Base-by-base conservation (phyloP, 306 rosid species). In the Vigna angularis region DNA sequence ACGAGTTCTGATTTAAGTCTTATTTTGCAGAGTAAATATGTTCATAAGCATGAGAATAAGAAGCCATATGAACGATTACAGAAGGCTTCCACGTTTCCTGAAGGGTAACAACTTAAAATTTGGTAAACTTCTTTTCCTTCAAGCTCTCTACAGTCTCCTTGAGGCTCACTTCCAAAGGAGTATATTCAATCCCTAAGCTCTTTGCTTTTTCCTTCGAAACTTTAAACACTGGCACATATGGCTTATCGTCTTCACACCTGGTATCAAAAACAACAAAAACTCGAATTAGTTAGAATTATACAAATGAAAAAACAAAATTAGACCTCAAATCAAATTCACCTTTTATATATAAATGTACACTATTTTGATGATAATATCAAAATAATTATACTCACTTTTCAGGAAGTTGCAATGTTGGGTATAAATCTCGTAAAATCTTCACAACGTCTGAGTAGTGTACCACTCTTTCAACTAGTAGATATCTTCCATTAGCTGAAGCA, bases 61-160 rank as follows among this genome's bases (percentile, higher is more conserved):
- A 61, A 71, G 34, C 64, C 38, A 51, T 40, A 38, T n/a, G 62
- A 18, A 36, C 65, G 64, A 58, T 66, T 28, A 22, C 62, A 61
- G 48, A 68, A 34, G 72, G 26, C 11, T 79, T 16, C 44, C 0
- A 36, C 7, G 16, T 22, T 52, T 26, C 36, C 4, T 4, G 6
- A 32, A 32, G 36, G 36, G 36, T 32, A 32, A 32, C 36, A 32
- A 32, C 38, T 32, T 34, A 34, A 34, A 34, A 34, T 34, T 34
- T 34, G 38, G 7, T 5, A 5, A 34, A 34, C 6, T 82, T 82
- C 85, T 79, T 89, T 89, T 84, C 87, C 84, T 81, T 89, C 85
- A 91, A 70, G 79, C 90, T 86, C 55, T 93, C 98, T 59, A 93
- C 89, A 28, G 93, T 91, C 74, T 93, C 94, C 85, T 77, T 85